Evolutionary conservation across 2,329 filamentous ascomycete genomes (phyloP).

Genomic region (Cladosporium velox): DNA sequence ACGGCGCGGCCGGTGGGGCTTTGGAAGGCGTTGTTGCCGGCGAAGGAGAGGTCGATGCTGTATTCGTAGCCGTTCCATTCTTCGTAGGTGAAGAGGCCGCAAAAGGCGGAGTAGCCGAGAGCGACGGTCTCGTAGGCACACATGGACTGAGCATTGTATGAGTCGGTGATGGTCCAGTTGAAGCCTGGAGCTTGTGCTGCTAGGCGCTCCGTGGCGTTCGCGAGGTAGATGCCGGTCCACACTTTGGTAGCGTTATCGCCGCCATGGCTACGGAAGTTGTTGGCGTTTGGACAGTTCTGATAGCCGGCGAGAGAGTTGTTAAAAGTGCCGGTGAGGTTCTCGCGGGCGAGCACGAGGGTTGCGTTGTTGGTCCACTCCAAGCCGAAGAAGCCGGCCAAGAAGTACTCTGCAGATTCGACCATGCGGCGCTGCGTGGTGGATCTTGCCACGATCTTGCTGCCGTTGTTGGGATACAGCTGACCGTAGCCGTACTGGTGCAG

Average conservation of each 20-base stretch:
- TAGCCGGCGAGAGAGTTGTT: constrained; percentile 74
- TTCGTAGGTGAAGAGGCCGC: constrained; percentile 70
- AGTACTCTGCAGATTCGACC: constrained; percentile 76
- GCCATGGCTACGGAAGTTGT: constrained; percentile 47
- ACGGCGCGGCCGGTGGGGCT: constrained; percentile 68
- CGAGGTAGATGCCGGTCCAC: constrained; percentile 68
- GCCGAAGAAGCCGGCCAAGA: constrained; percentile 77
- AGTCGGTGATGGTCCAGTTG: constrained; percentile 65
- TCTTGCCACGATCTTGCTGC: constrained; percentile 70
- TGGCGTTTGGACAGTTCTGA: constrained; percentile 65
- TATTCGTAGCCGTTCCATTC: constrained; percentile 76
- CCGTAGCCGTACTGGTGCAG: constrained; percentile 74
- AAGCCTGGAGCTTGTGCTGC: constrained; percentile 42
- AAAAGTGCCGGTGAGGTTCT: constrained; percentile 45
- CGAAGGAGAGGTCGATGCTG: constrained; percentile 65
- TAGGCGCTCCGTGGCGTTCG: constrained; percentile 64
- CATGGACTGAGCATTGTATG: constrained; percentile 68
- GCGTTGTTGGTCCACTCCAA: constrained; percentile 64
- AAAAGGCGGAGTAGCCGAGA: constrained; percentile 73
- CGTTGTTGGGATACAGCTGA: constrained; percentile 66
- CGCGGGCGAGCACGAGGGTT: constrained; percentile 65
- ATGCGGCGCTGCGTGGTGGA: constrained; percentile 78
- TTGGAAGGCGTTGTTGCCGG: constrained; percentile 61
- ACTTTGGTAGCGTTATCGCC: constrained; percentile 56
- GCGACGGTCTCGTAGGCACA: constrained; percentile 80